These are phyloP conservation scores for Malus fusca DNA, from an alignment of 306 rosid genomes.

Conservation along the genomic window DNA sequence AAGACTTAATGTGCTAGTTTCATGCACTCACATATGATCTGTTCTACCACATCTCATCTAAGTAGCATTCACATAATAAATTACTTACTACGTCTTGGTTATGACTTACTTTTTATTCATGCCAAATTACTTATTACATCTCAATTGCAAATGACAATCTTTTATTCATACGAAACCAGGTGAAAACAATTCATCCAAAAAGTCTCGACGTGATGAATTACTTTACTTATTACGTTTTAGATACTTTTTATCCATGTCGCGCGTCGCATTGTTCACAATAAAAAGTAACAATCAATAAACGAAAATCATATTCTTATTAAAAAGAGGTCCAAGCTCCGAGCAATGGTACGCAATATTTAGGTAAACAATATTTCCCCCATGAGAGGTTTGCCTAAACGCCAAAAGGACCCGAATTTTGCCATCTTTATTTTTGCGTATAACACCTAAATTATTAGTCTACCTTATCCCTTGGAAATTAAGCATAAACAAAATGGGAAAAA, in stretches of 20 bases:
- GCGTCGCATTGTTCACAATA: not conserved
- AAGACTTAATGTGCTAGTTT: no score
- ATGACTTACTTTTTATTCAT: not conserved
- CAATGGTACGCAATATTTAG: not conserved
- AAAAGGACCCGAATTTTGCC: not conserved
- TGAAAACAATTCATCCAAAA: not conserved
- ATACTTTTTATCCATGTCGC: not conserved
- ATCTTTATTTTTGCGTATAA: not conserved
- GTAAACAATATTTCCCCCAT: not conserved
- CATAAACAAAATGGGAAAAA: not conserved
- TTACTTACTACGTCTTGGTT: not conserved
- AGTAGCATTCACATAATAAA: not conserved
- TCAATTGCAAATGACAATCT: no score
- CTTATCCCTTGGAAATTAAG: not conserved
- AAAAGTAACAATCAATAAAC: not conserved
- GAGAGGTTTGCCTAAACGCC: not conserved
- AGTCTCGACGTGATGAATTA: not conserved
- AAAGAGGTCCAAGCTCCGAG: not conserved
- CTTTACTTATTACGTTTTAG: not conserved
- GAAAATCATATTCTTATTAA: not conserved
- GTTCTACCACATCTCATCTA: no score
- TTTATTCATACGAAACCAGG: not conserved
- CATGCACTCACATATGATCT: not conserved
- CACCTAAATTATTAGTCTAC: not conserved
- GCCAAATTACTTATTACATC: not conserved